Base-by-base conservation (phyloP, 2,329 filamentous ascomycete genomes). In the Niveomyces coronatus region DNA sequence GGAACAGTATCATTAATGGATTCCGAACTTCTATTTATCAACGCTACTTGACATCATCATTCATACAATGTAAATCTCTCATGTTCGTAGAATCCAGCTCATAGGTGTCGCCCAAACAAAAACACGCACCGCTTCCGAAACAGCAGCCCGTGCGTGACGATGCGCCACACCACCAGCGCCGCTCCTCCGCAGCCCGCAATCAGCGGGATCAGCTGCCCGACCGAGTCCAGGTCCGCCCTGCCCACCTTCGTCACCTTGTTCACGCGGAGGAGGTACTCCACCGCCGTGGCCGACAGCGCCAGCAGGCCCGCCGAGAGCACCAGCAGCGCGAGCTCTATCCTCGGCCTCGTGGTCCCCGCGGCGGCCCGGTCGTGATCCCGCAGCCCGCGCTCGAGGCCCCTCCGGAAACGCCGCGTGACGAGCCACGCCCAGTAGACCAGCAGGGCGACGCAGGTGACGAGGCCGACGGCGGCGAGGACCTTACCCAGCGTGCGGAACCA, bases 171-270 rank as follows among this genome's bases (percentile, higher is more conserved):
- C 9, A 40, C 40, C 35, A 51, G 20, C 11, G 34, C 40, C 3
- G 37, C 42, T 1, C 43, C 47, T 41, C 49, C 10, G 9, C 28
- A 39, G 13, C 49, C 49, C 6, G 45, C 47, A n/a, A 51, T 37
- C 28, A 51, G 39, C 9, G 49, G 49, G 20, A 51, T 50, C 16
- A 50, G 19, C 43, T 51, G 49, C 8, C 46, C 48, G 23, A 50
- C 48, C 9, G 41, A 44, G 8, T 26, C 36, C 10, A 49, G 39
- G 4, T 44, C 27, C 1, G 30, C 16, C 4, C 22, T 26, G 18
- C 39, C 44, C 9, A 48, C 49, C 8, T 28, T 32, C 16, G 44
- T 15, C 16, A 50, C 29, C 11, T 44, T 16, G 19, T 51, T 51
- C 1, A 23, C 32, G 4, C 23, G 13, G 16, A 51, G 44, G n/a